Percentiles rank a stretch among this genome's conserved stretches.
phyloP scores from a whole-genome alignment of 106 monocot species.

The Allium fistulosum region DNA sequence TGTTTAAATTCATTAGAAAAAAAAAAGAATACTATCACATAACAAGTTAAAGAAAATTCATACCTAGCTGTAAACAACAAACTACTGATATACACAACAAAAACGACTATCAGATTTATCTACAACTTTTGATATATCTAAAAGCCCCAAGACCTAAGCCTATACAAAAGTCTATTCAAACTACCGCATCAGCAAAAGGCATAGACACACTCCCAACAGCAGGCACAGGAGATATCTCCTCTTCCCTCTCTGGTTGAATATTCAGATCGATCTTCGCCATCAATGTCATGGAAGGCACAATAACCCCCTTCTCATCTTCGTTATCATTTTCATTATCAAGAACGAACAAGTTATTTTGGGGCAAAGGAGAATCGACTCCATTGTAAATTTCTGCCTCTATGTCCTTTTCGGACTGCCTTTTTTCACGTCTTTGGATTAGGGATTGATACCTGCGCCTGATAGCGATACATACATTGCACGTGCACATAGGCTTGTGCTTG shows the following conservation, averaged over 20 bases:
- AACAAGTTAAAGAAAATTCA: no score
- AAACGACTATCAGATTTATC: no score
- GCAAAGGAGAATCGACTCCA: not conserved
- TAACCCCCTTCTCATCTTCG: constrained; percentile 20
- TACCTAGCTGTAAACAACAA: no score
- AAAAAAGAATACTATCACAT: no score
- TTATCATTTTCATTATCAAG: constrained; percentile 24
- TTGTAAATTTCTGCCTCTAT: constrained; percentile 14
- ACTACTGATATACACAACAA: no score
- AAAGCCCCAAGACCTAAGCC: no score
- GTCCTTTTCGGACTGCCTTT: constrained; percentile 24
- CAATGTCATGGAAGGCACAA: constrained; percentile 27
- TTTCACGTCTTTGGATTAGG: constrained; percentile 45
- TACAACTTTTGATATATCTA: no score
- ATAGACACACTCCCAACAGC: constrained; percentile 13
- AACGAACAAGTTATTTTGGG: constrained; percentile 1
- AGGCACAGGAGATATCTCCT: constrained; percentile 51
- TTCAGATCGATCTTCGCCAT: constrained; percentile 80
- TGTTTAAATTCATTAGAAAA: no score
- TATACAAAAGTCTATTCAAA: not conserved
- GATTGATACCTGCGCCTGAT: constrained; percentile 46
- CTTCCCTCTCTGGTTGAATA: constrained; percentile 82
- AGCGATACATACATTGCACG: constrained; percentile 52
- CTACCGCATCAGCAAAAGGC: constrained; percentile 16
- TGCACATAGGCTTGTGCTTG: constrained; percentile 52